Base-by-base conservation (phyloP, 1,139 yeast genomes). In the Nadsonia starkeyi-henricii region DNA sequence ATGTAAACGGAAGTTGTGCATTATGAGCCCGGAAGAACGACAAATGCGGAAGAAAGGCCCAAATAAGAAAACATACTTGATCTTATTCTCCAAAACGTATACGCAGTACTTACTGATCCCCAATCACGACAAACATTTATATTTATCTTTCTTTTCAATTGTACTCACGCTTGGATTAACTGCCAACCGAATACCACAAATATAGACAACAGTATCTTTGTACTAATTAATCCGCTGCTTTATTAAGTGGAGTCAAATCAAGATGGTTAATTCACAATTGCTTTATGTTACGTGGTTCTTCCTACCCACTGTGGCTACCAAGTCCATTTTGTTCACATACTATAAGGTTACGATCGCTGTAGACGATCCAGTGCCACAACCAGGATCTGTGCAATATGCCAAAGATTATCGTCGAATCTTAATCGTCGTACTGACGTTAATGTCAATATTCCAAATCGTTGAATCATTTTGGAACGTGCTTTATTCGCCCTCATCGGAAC, bases 221-320 rank as follows among this genome's bases (percentile, higher is more conserved):
- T 23, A 23, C 5, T 23, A 23, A 23, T 23, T 23, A 5, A 23
- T 23, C 28, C 5, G 5, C 28, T 23, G 9, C 28, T 23, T 23
- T 23, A 23, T 23, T 23, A 23, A 23, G 28, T 23, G 9, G 28
- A 23, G 9, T 5, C 5, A 23, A 15, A 33, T 20, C 41, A 8
- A 21, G 43, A 46, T 30, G 56, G 54, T 5, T 8, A 49, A 7
- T 33, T 52, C 23, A 43, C 50, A 12, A 46, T 50, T 43, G 17
- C 9, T 33, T 13, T 33, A 33, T 19, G 43, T 53, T 7, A 59
- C 61, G n/a, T 58, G 62, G 62, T 57, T 53, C 42, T 45, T 57
- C 36, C 41, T 58, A 3, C 62, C 62, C 9, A 36, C 43, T 2
- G 28, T 53, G 19, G 53, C 50, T 15, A 53, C 61, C 7, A 33